These are phyloP conservation scores for Lactarius evosmus DNA, from an alignment of 768 basidiomycete genomes.

Conservation along the genomic window DNA sequence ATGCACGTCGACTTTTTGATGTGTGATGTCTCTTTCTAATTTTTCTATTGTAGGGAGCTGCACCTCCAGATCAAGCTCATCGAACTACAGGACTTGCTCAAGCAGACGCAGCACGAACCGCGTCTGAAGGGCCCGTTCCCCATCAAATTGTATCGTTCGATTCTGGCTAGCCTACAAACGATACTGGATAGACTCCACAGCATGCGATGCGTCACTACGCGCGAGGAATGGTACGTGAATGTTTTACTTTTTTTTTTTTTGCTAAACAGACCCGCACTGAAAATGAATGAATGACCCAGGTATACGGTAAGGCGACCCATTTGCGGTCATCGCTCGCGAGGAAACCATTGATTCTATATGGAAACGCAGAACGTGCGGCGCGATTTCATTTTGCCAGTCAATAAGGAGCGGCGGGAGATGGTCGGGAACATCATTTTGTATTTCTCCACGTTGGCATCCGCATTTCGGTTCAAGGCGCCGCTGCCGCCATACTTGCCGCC, in stretches of 20 bases:
- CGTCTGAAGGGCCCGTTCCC: slow-evolving; percentile 96
- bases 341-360: not conserved
- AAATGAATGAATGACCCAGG: slow-evolving; percentile 47
- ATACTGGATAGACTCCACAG: slow-evolving; percentile 89
- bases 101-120: slow-evolving; percentile 89
- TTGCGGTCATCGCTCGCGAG: no score
- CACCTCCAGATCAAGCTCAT: slow-evolving; percentile 91
- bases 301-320: slow-evolving; percentile 55
- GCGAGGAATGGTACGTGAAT: slow-evolving; percentile 79
- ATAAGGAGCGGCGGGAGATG: slow-evolving; percentile 87
- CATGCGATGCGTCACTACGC: slow-evolving; percentile 95
- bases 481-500: slow-evolving; percentile 96
- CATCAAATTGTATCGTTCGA: slow-evolving; percentile 74
- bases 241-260: no score
- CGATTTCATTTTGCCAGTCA: slow-evolving; percentile 91
- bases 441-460: slow-evolving; percentile 75
- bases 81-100: slow-evolving; percentile 77
- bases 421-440: slow-evolving; percentile 92
- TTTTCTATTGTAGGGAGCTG: slow-evolving; percentile 67
- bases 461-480: slow-evolving; percentile 83
- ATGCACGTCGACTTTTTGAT: slow-evolving; percentile 54
- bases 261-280: slow-evolving; percentile 6
- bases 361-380: slow-evolving; percentile 62
- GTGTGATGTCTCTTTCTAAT: not conserved
- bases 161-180: slow-evolving; percentile 77